Evolutionary conservation across 257 asterid genomes (phyloP).

Genomic region (Plantago major): DNA sequence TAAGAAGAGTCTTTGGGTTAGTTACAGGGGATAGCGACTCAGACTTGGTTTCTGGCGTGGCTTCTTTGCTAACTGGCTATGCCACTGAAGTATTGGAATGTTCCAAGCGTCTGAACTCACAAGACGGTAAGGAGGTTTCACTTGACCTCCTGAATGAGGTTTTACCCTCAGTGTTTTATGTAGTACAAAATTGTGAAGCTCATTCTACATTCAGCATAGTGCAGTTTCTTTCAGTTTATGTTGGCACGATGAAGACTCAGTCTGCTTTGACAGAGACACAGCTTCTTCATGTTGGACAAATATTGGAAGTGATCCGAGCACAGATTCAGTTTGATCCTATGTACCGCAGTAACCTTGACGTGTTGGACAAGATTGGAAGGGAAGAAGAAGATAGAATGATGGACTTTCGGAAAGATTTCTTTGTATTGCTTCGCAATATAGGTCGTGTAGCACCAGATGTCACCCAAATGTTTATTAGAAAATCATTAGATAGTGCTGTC

Average conservation of each 20-base stretch:
- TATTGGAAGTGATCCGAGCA: constrained; percentile 68
- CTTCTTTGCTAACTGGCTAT: constrained; percentile 79
- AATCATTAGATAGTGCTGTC: constrained; percentile 58
- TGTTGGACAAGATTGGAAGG: constrained; percentile 74
- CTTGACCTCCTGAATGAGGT: constrained; percentile 77
- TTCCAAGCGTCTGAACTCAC: constrained; percentile 54
- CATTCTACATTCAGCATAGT: constrained; percentile 67
- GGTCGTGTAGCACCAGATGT: constrained; percentile 90
- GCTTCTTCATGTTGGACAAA: constrained; percentile 65
- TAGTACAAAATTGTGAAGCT: constrained; percentile 61
- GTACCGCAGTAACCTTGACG: constrained; percentile 61
- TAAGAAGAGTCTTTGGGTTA: constrained; percentile 72
- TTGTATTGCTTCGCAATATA: constrained; percentile 66
- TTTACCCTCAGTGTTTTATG: constrained; percentile 78
- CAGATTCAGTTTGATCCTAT: constrained; percentile 64
- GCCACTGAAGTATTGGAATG: constrained; percentile 83
- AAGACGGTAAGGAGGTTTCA: constrained; percentile 55
- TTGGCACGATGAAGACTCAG: constrained; percentile 74
- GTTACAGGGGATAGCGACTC: constrained; percentile 52
- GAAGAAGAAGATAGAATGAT: constrained; percentile 92
- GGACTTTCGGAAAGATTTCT: constrained; percentile 82
- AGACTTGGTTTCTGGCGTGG: constrained; percentile 58
- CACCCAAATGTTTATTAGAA: constrained; percentile 71
- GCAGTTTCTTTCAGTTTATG: constrained; percentile 85
- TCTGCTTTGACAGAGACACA: constrained; percentile 64